Evolutionary conservation across 139 green algal genomes (phyloP).

Genomic region (Spirogloea muscicola): DNA sequence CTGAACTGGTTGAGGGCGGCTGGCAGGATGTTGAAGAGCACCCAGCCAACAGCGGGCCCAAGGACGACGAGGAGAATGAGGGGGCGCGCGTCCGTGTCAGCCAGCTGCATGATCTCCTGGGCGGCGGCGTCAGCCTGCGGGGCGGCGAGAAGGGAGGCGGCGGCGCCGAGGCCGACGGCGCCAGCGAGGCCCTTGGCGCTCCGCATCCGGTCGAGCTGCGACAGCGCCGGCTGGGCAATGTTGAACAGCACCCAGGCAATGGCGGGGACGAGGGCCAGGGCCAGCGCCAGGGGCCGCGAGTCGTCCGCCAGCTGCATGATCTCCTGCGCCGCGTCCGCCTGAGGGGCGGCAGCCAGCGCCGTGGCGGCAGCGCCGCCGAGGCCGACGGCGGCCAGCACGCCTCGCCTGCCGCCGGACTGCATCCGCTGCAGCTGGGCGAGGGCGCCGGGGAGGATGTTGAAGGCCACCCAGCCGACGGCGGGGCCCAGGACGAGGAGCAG

Average conservation of each 20-base stretch:
- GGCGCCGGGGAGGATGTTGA: slow-evolving; percentile 68
- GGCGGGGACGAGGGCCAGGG: slow-evolving; percentile 56
- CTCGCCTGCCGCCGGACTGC: slow-evolving; percentile 50
- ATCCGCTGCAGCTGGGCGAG: slow-evolving; percentile 67
- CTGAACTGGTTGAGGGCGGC: slow-evolving; percentile 63
- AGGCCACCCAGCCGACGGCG: slow-evolving; percentile 70
- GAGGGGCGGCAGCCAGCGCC: background rate
- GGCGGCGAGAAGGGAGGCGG: background rate
- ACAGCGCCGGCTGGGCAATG: slow-evolving; percentile 59
- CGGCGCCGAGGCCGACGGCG: slow-evolving; percentile 18
- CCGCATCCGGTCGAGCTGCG: slow-evolving; percentile 65
- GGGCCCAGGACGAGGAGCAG: slow-evolving; percentile 59
- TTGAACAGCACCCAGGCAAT: slow-evolving; percentile 78
- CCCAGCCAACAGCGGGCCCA: slow-evolving; percentile 65
- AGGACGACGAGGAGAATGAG: slow-evolving; percentile 57
- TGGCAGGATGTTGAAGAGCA: slow-evolving; percentile 74
- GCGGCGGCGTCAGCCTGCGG: slow-evolving; percentile 14
- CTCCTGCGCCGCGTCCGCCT: slow-evolving; percentile 34
- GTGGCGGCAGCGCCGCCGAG: slow-evolving; percentile 26
- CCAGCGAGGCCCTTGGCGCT: slow-evolving; percentile 48
- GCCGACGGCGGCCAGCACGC: slow-evolving; percentile 19
- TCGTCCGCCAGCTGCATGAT: slow-evolving; percentile 48
- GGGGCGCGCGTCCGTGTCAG: slow-evolving; percentile 61
- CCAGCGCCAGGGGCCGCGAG: slow-evolving; percentile 57
- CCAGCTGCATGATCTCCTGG: slow-evolving; percentile 68